Evolutionary conservation across 169 alveolate species (phyloP).

Genomic region (Eimeria nieschulzi): DNA sequence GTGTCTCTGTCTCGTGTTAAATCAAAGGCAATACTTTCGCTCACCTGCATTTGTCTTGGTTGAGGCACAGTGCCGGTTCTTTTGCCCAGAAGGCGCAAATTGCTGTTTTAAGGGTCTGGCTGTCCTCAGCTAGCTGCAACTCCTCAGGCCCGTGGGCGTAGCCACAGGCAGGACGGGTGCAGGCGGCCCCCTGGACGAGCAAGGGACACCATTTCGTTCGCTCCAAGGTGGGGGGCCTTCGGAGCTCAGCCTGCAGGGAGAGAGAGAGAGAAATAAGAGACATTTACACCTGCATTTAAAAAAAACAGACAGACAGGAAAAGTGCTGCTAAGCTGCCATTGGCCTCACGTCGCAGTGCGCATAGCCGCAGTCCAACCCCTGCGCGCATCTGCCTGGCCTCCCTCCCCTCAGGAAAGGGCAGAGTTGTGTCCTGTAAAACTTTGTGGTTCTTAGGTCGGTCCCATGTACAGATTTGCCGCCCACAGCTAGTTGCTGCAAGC

Average conservation of each 20-base stretch:
- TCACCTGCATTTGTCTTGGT: constrained; percentile 54
- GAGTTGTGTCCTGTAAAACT: constrained; percentile 39
- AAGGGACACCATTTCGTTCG: constrained; percentile 54
- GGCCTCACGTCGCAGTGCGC: constrained; percentile 41
- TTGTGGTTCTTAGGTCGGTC: constrained; percentile 45
- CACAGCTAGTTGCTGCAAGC: constrained; percentile 43
- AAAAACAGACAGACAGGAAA: background rate
- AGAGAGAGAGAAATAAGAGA: no score
- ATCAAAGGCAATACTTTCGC: no score
- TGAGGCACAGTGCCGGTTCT: constrained; percentile 34
- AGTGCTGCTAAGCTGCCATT: background rate
- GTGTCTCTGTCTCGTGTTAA: no score
- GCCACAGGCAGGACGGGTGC: constrained; percentile 44
- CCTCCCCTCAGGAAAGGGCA: constrained; percentile 63
- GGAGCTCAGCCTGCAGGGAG: constrained; percentile 47
- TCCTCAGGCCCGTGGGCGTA: constrained; percentile 51
- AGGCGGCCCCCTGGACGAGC: constrained; percentile 22
- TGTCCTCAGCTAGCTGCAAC: constrained; percentile 22
- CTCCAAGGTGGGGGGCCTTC: constrained; percentile 29
- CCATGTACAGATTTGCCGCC: constrained; percentile 46
- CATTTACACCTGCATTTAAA: no score
- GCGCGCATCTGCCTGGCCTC: constrained; percentile 32
- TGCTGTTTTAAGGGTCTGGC: constrained; percentile 53
- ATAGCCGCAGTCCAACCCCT: constrained; percentile 64
- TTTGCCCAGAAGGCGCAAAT: constrained; percentile 35